Base-by-base conservation (phyloP, 345 rosid genomes). In the Cochlearia excelsa region DNA sequence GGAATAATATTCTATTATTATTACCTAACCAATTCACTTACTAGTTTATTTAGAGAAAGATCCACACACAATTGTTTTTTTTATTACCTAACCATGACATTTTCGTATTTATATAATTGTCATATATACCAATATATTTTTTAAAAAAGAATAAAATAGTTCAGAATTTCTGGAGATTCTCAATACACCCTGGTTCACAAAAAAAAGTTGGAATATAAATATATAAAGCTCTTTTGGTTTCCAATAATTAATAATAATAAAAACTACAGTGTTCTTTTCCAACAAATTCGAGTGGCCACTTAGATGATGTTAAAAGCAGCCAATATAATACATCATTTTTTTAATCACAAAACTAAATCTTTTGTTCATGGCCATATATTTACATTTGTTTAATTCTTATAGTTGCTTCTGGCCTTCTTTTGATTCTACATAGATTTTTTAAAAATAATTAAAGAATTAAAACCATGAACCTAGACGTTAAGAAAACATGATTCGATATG, bases 211-310 rank as follows among this genome's bases (percentile, higher is more conserved):
- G 64, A 57, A 63, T 26, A 67, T 3, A 58, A 57, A 42, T 35
- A 35, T 54, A 40, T 26, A 46, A 63, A 62, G 42, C 47, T 57
- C 48, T 43, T 56, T 70, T 63, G 41, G 47, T 63, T 57, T 51
- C 2, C 6, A 46, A 51, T 27, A 58, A 2, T 49, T 38, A 51
- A 34, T 69, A 62, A 35, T 60, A 40, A 50, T 56, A 49, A 7
- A 59, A 42, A 63, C 48, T 11, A 56, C 51, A 71, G 49, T 71
- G 70, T 55, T 71, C 66, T 71, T 71, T 71, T 59, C 75, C 75
- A 71, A 71, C 70, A 64, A 65, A 71, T 71, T 71, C 61, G 65
- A 71, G 61, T 71, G 75, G 70, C 56, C 69, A 63, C 65, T 63
- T 51, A 71, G 66, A 64, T 39, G 50, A 46, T 58, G 59, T 51